Base-by-base conservation (phyloP, 78 protist genomes). In the Carpediemonas membranifera region DNA sequence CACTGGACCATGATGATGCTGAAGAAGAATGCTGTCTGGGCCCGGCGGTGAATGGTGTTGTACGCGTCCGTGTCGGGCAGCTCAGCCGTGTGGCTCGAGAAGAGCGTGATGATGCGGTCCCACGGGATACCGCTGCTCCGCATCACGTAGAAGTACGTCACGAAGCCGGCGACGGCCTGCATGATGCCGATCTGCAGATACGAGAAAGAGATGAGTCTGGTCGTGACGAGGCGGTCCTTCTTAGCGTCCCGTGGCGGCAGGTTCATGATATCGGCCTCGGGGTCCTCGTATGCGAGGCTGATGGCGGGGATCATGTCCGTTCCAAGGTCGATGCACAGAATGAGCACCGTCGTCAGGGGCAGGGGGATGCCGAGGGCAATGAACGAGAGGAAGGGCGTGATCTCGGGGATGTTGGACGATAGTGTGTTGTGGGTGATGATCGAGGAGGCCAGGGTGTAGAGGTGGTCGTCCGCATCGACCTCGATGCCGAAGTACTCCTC, bases 281-380 rank as follows among this genome's bases (percentile, higher is more conserved):
- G 71, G 7, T 16, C 39, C n/a, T 35, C 77, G 57, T 71, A 78
- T 35, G 93, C 94, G 21, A 87, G 68, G 2, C 91, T 71, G 41
- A 92, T 84, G 27, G 91, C 94, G n/a, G 97, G 95, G 19, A 72
- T 56, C 59, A 93, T 56, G 53, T 93, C 95, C 0, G 94, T 90
- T 31, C 93, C 95, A 16, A 88, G 75, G 70, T 88, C 93, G 71
- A 90, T 76, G 68, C 71, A 58, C n/a, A 92, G 82, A 39, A 89
- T 89, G 61, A 87, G 56, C 37, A 87, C 65, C 19, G 89, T 75
- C 60, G 86, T 35, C 31, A 93, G 79, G 25, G 91, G 86, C 14
- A 74, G 64, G 24, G 98, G 98, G 47, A 93, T 35, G 19, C 78
- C 76, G 34, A 85, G n/a, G n/a, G 74, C 37, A 25, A 89, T 65